Evolutionary conservation across 2,329 filamentous ascomycete genomes (phyloP).

Genomic region (Aspergillus sp.): DNA sequence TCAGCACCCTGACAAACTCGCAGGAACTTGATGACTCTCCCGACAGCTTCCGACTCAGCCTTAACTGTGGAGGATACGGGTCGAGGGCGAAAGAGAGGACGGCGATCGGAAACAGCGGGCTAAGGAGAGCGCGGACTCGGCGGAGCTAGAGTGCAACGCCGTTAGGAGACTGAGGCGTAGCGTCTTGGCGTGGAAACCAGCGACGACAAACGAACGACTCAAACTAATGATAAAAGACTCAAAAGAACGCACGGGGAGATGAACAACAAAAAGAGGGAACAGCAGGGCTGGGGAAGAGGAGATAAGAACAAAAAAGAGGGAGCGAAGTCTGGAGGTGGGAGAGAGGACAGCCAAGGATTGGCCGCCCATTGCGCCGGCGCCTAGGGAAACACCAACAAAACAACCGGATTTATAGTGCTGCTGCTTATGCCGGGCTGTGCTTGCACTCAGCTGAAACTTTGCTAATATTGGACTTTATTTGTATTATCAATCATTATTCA

Average conservation of each 20-base stretch:
- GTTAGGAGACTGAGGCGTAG: slow-evolving; percentile 8
- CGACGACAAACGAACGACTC: background rate
- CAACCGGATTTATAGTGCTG: background rate
- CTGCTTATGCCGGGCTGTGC: background rate
- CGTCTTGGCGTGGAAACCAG: slow-evolving; percentile 7
- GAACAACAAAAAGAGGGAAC: background rate
- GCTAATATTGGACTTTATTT: background rate
- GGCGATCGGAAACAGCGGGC: background rate
- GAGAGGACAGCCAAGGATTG: background rate
- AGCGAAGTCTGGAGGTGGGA: background rate
- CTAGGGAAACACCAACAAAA: background rate
- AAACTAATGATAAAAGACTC: background rate
- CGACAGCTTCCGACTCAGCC: slow-evolving; percentile 8
- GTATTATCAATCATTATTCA: background rate
- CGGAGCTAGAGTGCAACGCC: background rate
- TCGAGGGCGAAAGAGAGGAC: background rate
- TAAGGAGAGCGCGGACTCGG: background rate
- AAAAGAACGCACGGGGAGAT: background rate
- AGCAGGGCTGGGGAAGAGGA: background rate
- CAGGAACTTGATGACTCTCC: background rate
- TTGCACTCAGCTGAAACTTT: background rate
- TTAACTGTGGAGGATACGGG: background rate
- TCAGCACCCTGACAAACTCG: background rate
- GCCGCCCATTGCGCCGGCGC: background rate
- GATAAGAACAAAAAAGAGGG: background rate